These are phyloP conservation scores for Fagus sylvatica DNA, from an alignment of 306 rosid genomes.

Conservation along the genomic window DNA sequence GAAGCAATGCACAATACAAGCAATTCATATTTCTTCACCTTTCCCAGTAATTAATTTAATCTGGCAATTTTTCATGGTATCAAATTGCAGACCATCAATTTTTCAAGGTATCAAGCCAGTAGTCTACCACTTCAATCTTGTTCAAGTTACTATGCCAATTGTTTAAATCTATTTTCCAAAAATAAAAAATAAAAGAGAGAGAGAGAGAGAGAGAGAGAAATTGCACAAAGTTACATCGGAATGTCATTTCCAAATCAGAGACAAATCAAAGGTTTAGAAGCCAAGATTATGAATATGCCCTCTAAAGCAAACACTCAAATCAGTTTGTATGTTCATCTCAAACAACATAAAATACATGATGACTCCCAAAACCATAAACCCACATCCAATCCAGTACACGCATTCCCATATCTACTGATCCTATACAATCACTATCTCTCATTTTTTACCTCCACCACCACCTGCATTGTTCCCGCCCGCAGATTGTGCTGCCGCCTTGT, in stretches of 20 bases:
- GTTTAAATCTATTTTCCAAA: background rate
- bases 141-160: too few relatives aligned
- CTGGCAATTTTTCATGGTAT: too few relatives aligned
- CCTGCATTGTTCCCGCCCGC: conserved; percentile 47
- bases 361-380: conserved; percentile 18
- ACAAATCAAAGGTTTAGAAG: conserved; percentile 11
- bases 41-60: too few relatives aligned
- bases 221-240: conserved; percentile 9
- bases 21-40: too few relatives aligned
- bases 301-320: conserved; percentile 20
- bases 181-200: background rate
- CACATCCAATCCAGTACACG: conserved; percentile 20
- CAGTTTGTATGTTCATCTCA: background rate
- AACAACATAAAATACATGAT: conserved; percentile 10
- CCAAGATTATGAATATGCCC: conserved; percentile 17
- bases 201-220: background rate
- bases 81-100: too few relatives aligned
- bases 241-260: conserved; percentile 27
- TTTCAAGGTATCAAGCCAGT: too few relatives aligned
- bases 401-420: conserved; percentile 16
- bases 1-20: too few relatives aligned
- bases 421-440: conserved; percentile 8
- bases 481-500: conserved; percentile 53
- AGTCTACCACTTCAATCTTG: too few relatives aligned
- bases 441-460: conserved; percentile 52